phyloP scores from a whole-genome alignment of 2,329 filamentous ascomycete species.

The Fusarium tanahbumbuense region DNA sequence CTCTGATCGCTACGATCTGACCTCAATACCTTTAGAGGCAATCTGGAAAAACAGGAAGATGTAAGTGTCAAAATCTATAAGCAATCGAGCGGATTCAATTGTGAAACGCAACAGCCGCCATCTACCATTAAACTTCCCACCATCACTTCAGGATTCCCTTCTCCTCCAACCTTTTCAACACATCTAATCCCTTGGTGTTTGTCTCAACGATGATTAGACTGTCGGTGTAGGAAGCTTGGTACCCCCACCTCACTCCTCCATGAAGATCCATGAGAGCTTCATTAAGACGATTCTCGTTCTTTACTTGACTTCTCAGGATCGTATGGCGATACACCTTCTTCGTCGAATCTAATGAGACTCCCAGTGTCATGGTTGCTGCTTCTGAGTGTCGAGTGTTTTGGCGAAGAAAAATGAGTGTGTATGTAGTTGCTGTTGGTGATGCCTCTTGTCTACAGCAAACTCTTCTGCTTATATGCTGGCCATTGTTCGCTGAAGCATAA shows the following conservation, averaged over 20 bases:
- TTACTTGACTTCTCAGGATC: background rate
- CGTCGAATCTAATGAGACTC: rapidly evolving
- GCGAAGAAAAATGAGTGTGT: background rate
- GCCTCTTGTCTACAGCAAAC: background rate
- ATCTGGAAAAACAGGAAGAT: background rate
- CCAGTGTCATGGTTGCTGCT: background rate
- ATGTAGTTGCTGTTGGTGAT: background rate
- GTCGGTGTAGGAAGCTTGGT: no score
- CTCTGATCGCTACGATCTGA: rapidly evolving
- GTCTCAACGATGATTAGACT: background rate
- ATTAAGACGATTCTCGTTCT: background rate
- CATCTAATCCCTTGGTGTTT: background rate
- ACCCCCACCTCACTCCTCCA: background rate
- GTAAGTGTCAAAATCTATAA: background rate
- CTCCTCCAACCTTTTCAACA: background rate
- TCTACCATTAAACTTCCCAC: background rate
- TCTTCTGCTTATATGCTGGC: background rate
- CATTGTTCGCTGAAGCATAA: background rate
- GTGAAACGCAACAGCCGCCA: no score
- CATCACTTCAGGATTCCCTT: background rate
- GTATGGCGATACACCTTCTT: background rate
- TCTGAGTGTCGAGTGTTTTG: background rate
- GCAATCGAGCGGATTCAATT: background rate
- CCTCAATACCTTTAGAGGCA: background rate
- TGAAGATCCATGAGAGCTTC: background rate